Evolutionary conservation across 495 filamentous ascomycete genomes (phyloP).

Genomic region (Diplogelasinospora grovesii): DNA sequence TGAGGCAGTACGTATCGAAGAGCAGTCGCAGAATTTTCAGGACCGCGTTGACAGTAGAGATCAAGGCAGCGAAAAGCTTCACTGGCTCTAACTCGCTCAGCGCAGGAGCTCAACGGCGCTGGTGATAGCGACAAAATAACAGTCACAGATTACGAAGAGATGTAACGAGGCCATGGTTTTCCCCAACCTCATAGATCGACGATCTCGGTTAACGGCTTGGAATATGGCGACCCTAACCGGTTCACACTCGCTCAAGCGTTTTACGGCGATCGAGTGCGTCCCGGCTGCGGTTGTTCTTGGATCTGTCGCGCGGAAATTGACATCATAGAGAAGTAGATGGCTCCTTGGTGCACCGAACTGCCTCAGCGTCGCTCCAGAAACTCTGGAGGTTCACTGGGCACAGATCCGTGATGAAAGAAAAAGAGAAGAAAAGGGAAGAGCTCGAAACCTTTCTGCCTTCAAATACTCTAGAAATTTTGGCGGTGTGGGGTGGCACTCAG

Average conservation of each 20-base stretch:
- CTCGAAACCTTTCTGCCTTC: too few relatives aligned
- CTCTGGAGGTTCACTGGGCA: constrained; percentile 67
- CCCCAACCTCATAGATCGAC: constrained; percentile 76
- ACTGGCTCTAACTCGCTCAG: too few relatives aligned
- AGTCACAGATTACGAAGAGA: constrained; percentile 19
- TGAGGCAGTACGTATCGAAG: too few relatives aligned
- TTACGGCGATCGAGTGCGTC: constrained; percentile 60
- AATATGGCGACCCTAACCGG: constrained; percentile 70
- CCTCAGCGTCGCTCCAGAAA: constrained; percentile 66
- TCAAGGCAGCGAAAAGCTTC: too few relatives aligned
- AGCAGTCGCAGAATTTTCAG: too few relatives aligned
- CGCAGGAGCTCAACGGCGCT: too few relatives aligned
- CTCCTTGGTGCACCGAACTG: constrained; percentile 85
- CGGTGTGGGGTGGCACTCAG: constrained; percentile 13
- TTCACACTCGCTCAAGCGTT: constrained; percentile 44
- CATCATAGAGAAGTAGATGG: constrained; percentile 61
- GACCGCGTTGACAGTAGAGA: too few relatives aligned
- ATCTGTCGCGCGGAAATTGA: constrained; percentile 92
- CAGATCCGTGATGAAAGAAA: constrained; percentile 63
- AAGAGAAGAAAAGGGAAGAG: constrained; percentile 30
- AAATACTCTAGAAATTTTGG: too few relatives aligned
- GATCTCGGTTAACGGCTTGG: constrained; percentile 75
- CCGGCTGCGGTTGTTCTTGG: constrained; percentile 61
- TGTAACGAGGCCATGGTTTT: constrained; percentile 81
- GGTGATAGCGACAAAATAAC: background rate